Conservation (phyloP, 257 asterid species). For the Haberlea rhodopensis region DNA sequence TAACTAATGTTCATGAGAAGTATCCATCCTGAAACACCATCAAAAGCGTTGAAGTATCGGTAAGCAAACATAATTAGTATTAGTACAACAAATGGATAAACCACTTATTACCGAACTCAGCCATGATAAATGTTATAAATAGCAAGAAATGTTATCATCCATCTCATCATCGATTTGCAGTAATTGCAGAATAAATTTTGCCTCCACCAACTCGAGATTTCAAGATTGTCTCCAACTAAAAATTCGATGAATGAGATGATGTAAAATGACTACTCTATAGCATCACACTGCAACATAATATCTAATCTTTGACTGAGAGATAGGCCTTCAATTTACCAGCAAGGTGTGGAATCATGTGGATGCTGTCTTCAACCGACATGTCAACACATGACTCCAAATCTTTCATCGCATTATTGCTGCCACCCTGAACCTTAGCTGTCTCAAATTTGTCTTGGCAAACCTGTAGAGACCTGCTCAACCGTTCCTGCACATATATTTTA, state of each 20-base stretch:
- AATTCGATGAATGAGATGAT: not conserved
- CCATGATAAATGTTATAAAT: not conserved
- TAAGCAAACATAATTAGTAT: not conserved
- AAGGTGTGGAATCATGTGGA: slow-evolving; percentile 61
- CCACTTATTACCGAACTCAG: not conserved
- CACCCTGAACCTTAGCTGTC: slow-evolving; percentile 56
- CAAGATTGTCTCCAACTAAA: not conserved
- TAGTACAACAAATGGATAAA: not conserved
- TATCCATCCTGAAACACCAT: no score
- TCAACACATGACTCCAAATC: slow-evolving; percentile 79
- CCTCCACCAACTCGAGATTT: slow-evolving; percentile 18
- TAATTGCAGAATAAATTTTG: not conserved
- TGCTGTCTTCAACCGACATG: slow-evolving; percentile 55
- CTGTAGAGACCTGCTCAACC: slow-evolving; percentile 57
- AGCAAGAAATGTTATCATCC: not conserved
- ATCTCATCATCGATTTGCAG: slow-evolving; percentile 10
- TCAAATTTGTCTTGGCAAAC: slow-evolving; percentile 93
- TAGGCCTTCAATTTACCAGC: slow-evolving; percentile 62
- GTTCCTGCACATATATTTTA: slow-evolving; percentile 62
- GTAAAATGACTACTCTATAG: slow-evolving; percentile 9
- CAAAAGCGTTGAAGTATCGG: not conserved
- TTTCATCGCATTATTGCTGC: slow-evolving; percentile 36
- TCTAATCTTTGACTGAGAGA: slow-evolving; percentile 42
- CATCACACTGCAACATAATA: no score
- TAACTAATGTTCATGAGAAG: no score